Conservation (phyloP, 805 yeast species). For the Blastobotrys parvus region DNA sequence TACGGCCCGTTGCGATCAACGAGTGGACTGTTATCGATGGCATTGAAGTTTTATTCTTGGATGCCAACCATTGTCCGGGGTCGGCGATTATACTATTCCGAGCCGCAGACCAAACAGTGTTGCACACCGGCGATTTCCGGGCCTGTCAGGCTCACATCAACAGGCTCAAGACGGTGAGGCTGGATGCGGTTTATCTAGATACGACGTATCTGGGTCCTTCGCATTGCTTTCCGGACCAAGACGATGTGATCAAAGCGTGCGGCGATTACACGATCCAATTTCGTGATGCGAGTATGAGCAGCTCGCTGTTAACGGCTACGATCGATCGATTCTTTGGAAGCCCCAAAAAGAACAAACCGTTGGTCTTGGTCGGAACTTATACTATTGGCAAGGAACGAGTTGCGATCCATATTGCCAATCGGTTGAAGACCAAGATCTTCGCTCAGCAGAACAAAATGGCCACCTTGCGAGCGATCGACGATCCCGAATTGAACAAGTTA, state of each 20-base stretch:
- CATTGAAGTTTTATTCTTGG: conserved; percentile 51
- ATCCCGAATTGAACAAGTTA: conserved; percentile 30
- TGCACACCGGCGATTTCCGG: conserved; percentile 94
- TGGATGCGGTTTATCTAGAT: conserved; percentile 71
- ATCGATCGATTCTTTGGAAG: conserved; percentile 15
- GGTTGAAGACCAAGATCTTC: conserved; percentile 28
- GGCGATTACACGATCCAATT: conserved; percentile 42
- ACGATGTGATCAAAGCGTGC: conserved; percentile 52
- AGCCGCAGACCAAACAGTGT: conserved; percentile 27
- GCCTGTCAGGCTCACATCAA: conserved; percentile 47
- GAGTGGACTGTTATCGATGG: conserved; percentile 33
- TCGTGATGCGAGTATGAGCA: conserved; percentile 24
- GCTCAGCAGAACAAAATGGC: conserved; percentile 41
- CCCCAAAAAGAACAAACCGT: conserved; percentile 27
- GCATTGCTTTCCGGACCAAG: conserved; percentile 72
- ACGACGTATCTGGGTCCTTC: conserved; percentile 80
- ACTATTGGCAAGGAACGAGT: conserved; percentile 87
- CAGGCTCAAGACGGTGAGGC: conserved; percentile 28
- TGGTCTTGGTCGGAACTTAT: conserved; percentile 77
- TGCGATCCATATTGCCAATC: conserved; percentile 43
- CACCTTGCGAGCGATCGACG: conserved; percentile 40
- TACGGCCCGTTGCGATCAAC: conserved; percentile 38
- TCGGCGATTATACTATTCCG: conserved; percentile 74
- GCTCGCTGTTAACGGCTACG: conserved; percentile 8
- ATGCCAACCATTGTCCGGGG: conserved; percentile 98